Evolutionary conservation across 257 asterid genomes (phyloP).

Genomic region (Linaria vulgaris): DNA sequence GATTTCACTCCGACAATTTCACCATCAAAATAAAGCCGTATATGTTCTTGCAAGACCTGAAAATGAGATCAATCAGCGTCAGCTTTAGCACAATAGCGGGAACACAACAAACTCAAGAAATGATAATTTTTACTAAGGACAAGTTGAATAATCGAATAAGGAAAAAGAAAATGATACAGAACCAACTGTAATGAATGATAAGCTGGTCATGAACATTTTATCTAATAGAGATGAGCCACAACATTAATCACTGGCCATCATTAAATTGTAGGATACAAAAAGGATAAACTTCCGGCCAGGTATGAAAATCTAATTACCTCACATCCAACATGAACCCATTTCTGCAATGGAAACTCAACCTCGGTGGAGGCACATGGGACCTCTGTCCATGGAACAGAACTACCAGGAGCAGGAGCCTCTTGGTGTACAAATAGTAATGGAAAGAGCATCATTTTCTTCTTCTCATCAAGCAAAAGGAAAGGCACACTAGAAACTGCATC

Average conservation of each 20-base stretch:
- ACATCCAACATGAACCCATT: conserved; percentile 93
- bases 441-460: conserved; percentile 55
- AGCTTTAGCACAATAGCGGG: conserved; percentile 23
- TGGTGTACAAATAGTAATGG: conserved; percentile 48
- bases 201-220: background rate
- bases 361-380: conserved; percentile 42
- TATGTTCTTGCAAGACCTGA: conserved; percentile 51
- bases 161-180: background rate
- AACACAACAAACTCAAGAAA: conserved; percentile 4
- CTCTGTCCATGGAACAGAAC: conserved; percentile 33
- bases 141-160: background rate
- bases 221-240: no score
- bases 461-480: conserved; percentile 67
- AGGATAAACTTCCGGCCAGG: background rate
- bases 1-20: conserved; percentile 60
- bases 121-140: conserved; percentile 1
- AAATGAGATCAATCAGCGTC: conserved; percentile 24
- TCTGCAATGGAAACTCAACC: conserved; percentile 54
- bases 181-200: background rate
- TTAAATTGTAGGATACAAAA: no score
- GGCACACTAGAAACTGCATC: conserved; percentile 46
- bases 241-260: no score
- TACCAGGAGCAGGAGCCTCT: conserved; percentile 47
- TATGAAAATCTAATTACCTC: conserved; percentile 51
- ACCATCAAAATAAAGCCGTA: conserved; percentile 68